Evolutionary conservation across 1,284 basidiomycete genomes (phyloP), one percentile per base, ranked within the genome.

Genomic region (Leucocoprinus gongylophorus): DNA sequence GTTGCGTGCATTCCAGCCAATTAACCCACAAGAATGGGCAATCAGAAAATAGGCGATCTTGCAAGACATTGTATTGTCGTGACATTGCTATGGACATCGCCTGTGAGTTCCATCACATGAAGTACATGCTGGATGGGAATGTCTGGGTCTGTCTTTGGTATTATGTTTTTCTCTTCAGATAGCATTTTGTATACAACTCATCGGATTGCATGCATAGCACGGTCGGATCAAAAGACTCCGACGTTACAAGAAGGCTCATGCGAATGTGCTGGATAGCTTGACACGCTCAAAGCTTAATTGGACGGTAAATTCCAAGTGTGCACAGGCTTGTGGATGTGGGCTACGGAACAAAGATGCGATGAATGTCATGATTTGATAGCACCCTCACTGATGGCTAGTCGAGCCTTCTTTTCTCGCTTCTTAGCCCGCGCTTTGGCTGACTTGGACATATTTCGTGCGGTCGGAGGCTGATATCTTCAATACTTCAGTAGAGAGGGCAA

Each of bases 401-500:
- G 44, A 2, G 20, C 39, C 55, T 70, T 74, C 54, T 64, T 69
- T 49, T 61, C 60, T 51, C 74, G 69, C 60, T 74, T 79, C 63
- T 75, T 79, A 51, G 73, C 69, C 49, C 84, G 69, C n/a, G 68
- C 67, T 62, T 77, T 79, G 0, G 83, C 79, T 2, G 78, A 72
- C 59, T 76, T 85, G 20, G 79, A 76, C 48, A 83, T 59, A 56
- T 74, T 77, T 33, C 82, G 76, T 20, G 67, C 61, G 8, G 62
- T 57, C 0, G 85, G 81, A 15, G 66, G 59, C 61, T 88, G 85
- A 55, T 80, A 75, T 41, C 85, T 88, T 62, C 2, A 40, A 17
- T 51, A 21, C 9, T 46, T 42, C 17, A n/a, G 13, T 18, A 30
- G 8, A 28, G 44, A 10, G n/a, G n/a, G 17, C 1, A 51, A 7